Evolutionary conservation across 2,329 filamentous ascomycete species (phyloP), one percentile per base, ranked within the genome.

Genomic region (Verticillium klebahnii): DNA sequence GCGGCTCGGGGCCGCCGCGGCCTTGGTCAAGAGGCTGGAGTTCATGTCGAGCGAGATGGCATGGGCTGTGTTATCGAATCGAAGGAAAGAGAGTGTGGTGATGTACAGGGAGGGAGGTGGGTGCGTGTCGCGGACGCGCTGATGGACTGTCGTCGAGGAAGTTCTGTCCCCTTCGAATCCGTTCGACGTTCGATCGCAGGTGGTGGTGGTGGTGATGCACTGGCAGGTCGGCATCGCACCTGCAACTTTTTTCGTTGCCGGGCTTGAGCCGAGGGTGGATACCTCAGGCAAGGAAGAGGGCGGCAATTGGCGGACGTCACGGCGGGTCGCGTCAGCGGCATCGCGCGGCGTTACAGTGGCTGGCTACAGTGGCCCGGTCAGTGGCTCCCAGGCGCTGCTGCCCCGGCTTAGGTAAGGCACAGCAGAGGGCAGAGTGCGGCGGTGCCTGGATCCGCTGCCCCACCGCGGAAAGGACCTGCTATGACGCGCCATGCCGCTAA

Each of bases 11-110:
- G 76, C 73, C 65, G 75, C 75, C 57, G 40, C 57, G 39, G 78
- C 77, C 73, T 81, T 83, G 64, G 75, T 75, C 63, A 82, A 67
- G 66, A 81, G 69, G 69, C 72, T 78, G 50, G 80, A 74, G 69
- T 81, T 83, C 81, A 83, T 83, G 54, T 66, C 75, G 69, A 64
- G 69, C 45, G 23, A 19, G 23, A 29, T 52, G 23, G 45, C 45
- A 52, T 52, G 50, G 56, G 15, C 50, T 39, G 32, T 40, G 32
- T 56, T 34, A 8, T 23, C 25, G 12, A 29, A 50, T 37, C 31
- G 15, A 12, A 52, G 31, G 25, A 50, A 32, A 36, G 31, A 59
- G 19, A 56, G 11, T 19, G 19, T 19, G 23, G 34, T 39, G 40
- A 56, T 34, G 17, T 34, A 32, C 29, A 52, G 45, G 19, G 39